Percentiles rank a stretch among this genome's conserved stretches.
These are phyloP conservation scores for Naganishia vaughanmartiniae DNA, from an alignment of 768 basidiomycete species.

Conservation along the genomic window DNA sequence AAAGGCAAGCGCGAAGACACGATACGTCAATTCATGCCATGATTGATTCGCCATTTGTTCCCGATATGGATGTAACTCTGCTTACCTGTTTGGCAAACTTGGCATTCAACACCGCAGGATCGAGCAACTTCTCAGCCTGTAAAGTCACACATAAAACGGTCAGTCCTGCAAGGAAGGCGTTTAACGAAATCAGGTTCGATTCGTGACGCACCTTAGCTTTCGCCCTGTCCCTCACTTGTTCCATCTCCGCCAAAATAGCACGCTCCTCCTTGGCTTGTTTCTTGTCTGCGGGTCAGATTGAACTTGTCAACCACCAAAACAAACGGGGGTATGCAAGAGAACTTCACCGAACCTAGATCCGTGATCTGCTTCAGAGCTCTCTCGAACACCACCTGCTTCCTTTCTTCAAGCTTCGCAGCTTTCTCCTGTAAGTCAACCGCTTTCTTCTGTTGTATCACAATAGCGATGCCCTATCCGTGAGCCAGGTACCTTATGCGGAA, in stretches of 20 bases:
- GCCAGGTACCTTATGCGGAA: background rate
- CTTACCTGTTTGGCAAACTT: constrained; percentile 24
- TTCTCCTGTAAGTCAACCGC: background rate
- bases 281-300: background rate
- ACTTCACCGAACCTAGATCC: background rate
- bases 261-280: constrained; percentile 3
- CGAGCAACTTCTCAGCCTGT: constrained; percentile 8
- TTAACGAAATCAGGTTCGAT: background rate
- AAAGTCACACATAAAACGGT: background rate
- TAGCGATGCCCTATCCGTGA: background rate
- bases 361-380: background rate
- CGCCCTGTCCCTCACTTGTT: background rate
- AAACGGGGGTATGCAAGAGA: background rate
- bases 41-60: background rate
- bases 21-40: background rate
- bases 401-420: background rate
- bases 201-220: constrained; percentile 4
- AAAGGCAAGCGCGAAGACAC: background rate
- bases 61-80: background rate
- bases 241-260: background rate
- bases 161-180: background rate
- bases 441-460: background rate
- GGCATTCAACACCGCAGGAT: constrained; percentile 15
- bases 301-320: background rate
- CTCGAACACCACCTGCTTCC: constrained; percentile 4